Evolutionary conservation across 306 rosid species (phyloP).

Genomic region (Trifolium fragiferum): DNA sequence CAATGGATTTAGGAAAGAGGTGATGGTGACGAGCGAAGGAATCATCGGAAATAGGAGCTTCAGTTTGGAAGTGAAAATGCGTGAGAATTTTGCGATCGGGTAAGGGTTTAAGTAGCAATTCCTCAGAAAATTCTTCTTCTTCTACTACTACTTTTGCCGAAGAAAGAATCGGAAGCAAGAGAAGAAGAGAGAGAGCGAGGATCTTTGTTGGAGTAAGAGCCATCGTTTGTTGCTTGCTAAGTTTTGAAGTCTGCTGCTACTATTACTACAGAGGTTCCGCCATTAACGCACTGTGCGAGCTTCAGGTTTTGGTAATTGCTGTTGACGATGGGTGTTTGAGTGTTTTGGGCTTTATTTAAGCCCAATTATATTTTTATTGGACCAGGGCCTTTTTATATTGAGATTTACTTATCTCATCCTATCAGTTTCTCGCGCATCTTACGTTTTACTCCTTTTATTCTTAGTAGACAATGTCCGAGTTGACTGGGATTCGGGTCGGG

Average conservation of each 20-base stretch:
- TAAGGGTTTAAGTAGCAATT: constrained; percentile 80
- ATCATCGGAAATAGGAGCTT: constrained; percentile 56
- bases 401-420: too few species aligned
- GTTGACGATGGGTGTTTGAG: neutral
- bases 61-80: constrained; percentile 77
- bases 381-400: neutral
- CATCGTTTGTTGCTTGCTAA: constrained; percentile 42
- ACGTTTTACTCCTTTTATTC: too few species aligned
- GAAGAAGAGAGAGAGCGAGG: constrained; percentile 39
- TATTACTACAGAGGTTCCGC: constrained; percentile 39
- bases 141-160: constrained; percentile 46
- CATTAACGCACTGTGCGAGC: constrained; percentile 42
- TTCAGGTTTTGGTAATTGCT: neutral
- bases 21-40: constrained; percentile 81
- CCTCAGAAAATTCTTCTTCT: constrained; percentile 84
- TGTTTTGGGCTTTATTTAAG: constrained; percentile 1
- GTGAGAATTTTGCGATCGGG: constrained; percentile 92
- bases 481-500: too few species aligned
- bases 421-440: too few species aligned
- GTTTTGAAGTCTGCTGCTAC: neutral
- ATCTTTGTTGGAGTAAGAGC: constrained; percentile 34
- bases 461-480: too few species aligned
- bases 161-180: constrained; percentile 34
- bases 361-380: neutral
- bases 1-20: constrained; percentile 89